These are phyloP conservation scores for Hibiscus syriacus DNA, from an alignment of 345 rosid species.

Conservation along the genomic window DNA sequence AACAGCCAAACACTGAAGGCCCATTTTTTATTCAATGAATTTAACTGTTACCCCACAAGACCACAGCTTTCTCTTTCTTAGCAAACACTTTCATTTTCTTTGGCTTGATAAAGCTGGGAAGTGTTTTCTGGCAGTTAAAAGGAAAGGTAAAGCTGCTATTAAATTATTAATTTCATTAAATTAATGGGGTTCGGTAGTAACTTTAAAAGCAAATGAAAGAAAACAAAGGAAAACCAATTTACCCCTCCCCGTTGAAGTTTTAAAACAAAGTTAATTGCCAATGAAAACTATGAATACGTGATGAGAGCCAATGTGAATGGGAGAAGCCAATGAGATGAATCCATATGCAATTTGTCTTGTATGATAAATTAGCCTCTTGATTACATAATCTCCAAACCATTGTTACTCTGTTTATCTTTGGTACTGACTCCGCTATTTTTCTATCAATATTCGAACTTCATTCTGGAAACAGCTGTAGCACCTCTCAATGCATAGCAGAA, in stretches of 20 bases:
- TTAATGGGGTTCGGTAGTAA: slow-evolving; percentile 8
- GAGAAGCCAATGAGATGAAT: background rate
- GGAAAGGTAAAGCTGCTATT: background rate
- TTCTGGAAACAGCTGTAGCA: background rate
- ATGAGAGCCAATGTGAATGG: slow-evolving; percentile 17
- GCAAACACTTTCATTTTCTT: slow-evolving; percentile 2
- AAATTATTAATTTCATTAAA: background rate
- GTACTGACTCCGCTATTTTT: background rate
- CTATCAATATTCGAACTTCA: background rate
- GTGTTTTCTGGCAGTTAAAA: background rate
- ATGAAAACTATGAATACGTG: background rate
- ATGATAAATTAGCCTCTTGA: slow-evolving; percentile 5
- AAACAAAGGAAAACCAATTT: background rate
- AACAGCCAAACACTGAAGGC: slow-evolving; percentile 15
- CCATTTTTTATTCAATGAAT: background rate
- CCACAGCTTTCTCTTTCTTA: slow-evolving; percentile 9
- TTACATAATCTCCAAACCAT: slow-evolving; percentile 10
- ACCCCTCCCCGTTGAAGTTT: background rate
- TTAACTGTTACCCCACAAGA: background rate
- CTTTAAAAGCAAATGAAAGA: slow-evolving; percentile 3
- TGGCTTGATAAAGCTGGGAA: slow-evolving; percentile 6
- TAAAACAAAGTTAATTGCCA: background rate
- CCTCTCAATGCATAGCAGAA: background rate
- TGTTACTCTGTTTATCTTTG: slow-evolving; percentile 2
- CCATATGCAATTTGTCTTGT: slow-evolving; percentile 8